Conservation (phyloP, 2,329 filamentous ascomycete genomes). For the Davidsoniella neocaledoniae region DNA sequence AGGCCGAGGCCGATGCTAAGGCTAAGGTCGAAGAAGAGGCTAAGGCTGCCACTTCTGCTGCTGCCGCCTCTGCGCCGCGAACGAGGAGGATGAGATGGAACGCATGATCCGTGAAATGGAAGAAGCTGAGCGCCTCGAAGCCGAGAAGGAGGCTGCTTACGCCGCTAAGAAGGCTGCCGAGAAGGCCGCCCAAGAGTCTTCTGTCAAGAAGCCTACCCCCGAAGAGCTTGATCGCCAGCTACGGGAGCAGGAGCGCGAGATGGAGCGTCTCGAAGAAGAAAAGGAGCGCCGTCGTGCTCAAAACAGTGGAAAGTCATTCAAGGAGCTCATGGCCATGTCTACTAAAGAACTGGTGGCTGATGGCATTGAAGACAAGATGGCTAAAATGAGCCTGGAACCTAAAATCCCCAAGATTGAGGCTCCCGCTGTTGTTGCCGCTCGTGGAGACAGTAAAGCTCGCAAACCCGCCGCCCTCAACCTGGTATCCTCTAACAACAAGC, state of each 20-base stretch:
- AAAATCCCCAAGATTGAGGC: constrained; percentile 28
- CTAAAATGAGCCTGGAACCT: constrained; percentile 32
- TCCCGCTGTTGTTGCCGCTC: constrained; percentile 24
- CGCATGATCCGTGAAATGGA: constrained; percentile 47
- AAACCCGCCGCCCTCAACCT: constrained; percentile 87
- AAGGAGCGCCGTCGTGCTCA: constrained; percentile 42
- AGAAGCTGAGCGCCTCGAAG: constrained; percentile 26
- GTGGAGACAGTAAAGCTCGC: constrained; percentile 38
- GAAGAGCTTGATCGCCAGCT: constrained; percentile 49
- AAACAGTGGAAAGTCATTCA: constrained; percentile 33
- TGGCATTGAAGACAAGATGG: constrained; percentile 31
- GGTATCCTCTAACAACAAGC: constrained; percentile 61
- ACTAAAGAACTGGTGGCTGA: constrained; percentile 12
- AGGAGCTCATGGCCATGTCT: constrained; percentile 23
- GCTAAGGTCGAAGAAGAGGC: constrained; percentile 17
- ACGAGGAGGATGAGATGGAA: constrained; percentile 37
- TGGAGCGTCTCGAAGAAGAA: constrained; percentile 57
- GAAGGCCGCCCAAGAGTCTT: constrained; percentile 28
- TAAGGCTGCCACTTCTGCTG: constrained; percentile 15
- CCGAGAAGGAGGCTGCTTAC: constrained; percentile 31
- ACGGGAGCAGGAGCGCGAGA: constrained; percentile 54
- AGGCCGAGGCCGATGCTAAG: constrained; percentile 9
- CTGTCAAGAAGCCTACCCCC: constrained; percentile 23
- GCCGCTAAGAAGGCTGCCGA: constrained; percentile 28
- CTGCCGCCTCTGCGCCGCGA: constrained; percentile 19